phyloP scores from a whole-genome alignment of 495 filamentous ascomycete genomes.

The Podospora didyma region DNA sequence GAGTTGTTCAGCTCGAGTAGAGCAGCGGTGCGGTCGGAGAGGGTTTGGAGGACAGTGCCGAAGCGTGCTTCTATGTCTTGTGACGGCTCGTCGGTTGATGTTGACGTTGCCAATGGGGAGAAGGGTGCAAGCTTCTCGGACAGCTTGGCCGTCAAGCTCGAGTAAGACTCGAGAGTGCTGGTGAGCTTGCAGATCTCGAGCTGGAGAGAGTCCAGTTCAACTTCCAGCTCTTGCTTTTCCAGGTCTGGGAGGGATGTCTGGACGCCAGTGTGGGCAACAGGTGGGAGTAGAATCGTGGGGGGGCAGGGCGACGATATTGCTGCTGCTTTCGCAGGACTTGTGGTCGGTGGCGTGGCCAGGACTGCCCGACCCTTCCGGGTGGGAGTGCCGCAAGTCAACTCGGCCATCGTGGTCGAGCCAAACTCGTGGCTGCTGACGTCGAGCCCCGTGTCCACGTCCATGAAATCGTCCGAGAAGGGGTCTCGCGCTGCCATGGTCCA shows the following conservation, averaged over 20 bases:
- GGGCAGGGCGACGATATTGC: slow-evolving; percentile 32
- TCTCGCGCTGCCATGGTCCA: slow-evolving; percentile 42
- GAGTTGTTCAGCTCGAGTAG: slow-evolving; percentile 30
- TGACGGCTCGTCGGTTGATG: background rate
- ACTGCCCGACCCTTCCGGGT: slow-evolving; percentile 30
- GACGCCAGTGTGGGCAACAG: slow-evolving; percentile 21
- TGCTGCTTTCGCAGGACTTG: slow-evolving; percentile 30
- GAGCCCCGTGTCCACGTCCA: slow-evolving; percentile 26
- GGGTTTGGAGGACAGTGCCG: slow-evolving; percentile 26
- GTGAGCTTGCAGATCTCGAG: slow-evolving; percentile 38
- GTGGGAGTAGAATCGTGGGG: no score
- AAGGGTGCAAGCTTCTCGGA: slow-evolving; percentile 25
- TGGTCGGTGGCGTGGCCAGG: slow-evolving; percentile 49
- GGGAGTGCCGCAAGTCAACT: slow-evolving; percentile 41
- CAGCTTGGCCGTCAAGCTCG: slow-evolving; percentile 27
- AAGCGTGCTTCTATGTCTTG: slow-evolving; percentile 30
- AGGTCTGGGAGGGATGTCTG: slow-evolving; percentile 39
- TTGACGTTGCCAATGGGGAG: background rate
- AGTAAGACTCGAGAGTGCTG: slow-evolving; percentile 34
- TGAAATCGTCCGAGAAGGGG: slow-evolving; percentile 38
- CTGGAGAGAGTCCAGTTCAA: slow-evolving; percentile 35
- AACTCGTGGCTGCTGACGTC: slow-evolving; percentile 27
- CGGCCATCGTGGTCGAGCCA: slow-evolving; percentile 33
- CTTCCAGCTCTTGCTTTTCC: slow-evolving; percentile 37
- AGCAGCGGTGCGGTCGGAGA: slow-evolving; percentile 38